A percentile compares a stretch with the other conserved stretches of the same genome.
Conservation (phyloP, 2,329 filamentous ascomycete genomes). For the Pyrenophora teres region DNA sequence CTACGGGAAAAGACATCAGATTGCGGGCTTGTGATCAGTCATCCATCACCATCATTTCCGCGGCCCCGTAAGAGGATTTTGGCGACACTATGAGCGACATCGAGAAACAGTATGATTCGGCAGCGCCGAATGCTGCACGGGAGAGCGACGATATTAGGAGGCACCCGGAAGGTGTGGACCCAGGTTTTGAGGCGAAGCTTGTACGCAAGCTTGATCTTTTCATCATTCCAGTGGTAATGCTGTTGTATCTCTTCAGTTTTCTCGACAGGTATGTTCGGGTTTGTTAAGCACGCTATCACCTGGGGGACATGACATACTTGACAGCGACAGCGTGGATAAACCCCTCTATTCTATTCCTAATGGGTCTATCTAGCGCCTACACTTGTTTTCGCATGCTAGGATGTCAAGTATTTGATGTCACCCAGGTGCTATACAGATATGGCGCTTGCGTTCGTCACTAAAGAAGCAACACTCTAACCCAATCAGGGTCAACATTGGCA, state of each 20-base stretch:
- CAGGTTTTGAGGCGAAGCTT: constrained; percentile 58
- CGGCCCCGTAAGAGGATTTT: neutral
- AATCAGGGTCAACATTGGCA: constrained; percentile 69
- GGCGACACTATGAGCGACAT: constrained; percentile 33
- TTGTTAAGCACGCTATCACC: neutral
- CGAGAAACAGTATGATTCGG: constrained; percentile 28
- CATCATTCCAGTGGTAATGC: constrained; percentile 69
- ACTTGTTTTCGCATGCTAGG: too few relatives aligned
- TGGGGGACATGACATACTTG: too few relatives aligned
- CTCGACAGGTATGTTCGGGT: constrained; percentile 64
- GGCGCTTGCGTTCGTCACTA: neutral
- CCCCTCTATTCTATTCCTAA: too few relatives aligned
- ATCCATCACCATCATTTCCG: constrained; percentile 3
- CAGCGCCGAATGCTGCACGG: constrained; percentile 16
- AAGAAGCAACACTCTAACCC: neutral
- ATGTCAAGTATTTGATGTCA: too few relatives aligned
- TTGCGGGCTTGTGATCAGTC: constrained; percentile 6
- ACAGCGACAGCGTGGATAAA: too few relatives aligned
- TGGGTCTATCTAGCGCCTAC: too few relatives aligned
- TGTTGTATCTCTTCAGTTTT: constrained; percentile 75
- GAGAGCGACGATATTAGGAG: constrained; percentile 33
- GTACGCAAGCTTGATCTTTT: constrained; percentile 67
- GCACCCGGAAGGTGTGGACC: constrained; percentile 42
- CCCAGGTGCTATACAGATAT: neutral
- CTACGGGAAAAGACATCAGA: neutral